Base-by-base conservation (phyloP, 352 stramenopile genomes). In the Phytophthora multivora region DNA sequence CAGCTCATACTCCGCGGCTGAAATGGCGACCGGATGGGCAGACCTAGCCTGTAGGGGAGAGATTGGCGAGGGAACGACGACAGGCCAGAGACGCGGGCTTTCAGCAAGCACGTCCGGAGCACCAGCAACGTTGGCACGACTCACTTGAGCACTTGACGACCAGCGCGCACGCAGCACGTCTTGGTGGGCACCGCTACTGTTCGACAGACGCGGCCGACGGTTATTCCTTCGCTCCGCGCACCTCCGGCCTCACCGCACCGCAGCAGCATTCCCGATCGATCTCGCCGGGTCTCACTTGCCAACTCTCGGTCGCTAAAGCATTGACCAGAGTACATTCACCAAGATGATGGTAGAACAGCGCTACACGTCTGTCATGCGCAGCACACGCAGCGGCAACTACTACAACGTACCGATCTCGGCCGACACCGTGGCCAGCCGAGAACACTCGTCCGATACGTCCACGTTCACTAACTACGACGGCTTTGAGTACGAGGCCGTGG, bases 321-420 rank as follows among this genome's bases (percentile, higher is more conserved):
- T 57, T 46, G 51, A 58, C 28, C 42, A 55, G 43, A 67, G 61
- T 49, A 59, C 40, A 49, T 41, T 58, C 28, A 16, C 16, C 46
- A 64, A 55, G n/a, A 67, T 67, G 54, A 77, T 73, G 64, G 75
- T 84, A 56, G 77, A 87, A 30, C 33, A 60, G 30, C 61, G 61
- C 30, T 78, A 72, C 59, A 73, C 73, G 54, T 83, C 77, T 43
- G 73, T 87, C 36, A 69, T 87, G 73, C 77, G 77, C 66, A 79
- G 75, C 49, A 81, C 75, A 49, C 70, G 69, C 56, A 87, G 77
- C 58, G 75, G 72, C 55, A 87, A 87, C 42, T 87, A 83, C 53
- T 87, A 87, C 65, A 78, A 84, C 55, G 62, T 87, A 21, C 77
- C 77, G 11, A 60, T 83, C 41, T 59, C 69, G 12, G 49, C 71